These are phyloP conservation scores for Fusarium protoensiforme DNA, from an alignment of 2,329 filamentous ascomycete species.

Conservation along the genomic window DNA sequence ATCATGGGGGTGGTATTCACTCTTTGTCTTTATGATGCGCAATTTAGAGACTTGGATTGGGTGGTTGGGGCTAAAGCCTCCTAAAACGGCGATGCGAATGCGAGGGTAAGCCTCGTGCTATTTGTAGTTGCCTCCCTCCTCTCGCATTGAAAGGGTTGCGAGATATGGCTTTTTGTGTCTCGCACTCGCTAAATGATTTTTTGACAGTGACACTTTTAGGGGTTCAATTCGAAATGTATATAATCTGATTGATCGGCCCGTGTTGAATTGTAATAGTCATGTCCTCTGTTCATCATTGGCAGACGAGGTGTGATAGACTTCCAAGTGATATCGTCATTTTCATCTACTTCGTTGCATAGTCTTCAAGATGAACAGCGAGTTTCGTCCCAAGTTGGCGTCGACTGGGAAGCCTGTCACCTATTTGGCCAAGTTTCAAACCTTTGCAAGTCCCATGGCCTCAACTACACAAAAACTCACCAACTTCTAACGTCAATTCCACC, in stretches of 20 bases:
- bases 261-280: not conserved
- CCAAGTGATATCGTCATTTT: not conserved
- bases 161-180: not conserved
- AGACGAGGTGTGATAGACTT: not conserved
- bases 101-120: slow-evolving; percentile 7
- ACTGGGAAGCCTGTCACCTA: slow-evolving; percentile 33
- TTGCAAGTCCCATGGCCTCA: slow-evolving; percentile 29
- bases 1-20: not conserved
- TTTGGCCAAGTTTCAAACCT: slow-evolving; percentile 12
- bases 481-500: not conserved
- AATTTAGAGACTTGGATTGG: not conserved
- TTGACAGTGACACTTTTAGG: not conserved
- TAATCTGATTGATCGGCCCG: not conserved
- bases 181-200: slow-evolving; percentile 16
- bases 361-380: slow-evolving; percentile 30
- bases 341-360: not conserved
- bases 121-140: not conserved
- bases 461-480: not conserved
- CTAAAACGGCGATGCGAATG: slow-evolving; percentile 17
- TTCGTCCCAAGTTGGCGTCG: slow-evolving; percentile 40
- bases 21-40: not conserved
- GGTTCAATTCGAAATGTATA: not conserved
- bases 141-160: not conserved
- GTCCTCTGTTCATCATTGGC: not conserved
- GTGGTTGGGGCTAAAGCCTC: not conserved